A percentile compares a stretch with the other conserved stretches of the same genome.
Conservation (phyloP, 1,139 yeast species). For the Nakaseomyces uthaithaninus region DNA sequence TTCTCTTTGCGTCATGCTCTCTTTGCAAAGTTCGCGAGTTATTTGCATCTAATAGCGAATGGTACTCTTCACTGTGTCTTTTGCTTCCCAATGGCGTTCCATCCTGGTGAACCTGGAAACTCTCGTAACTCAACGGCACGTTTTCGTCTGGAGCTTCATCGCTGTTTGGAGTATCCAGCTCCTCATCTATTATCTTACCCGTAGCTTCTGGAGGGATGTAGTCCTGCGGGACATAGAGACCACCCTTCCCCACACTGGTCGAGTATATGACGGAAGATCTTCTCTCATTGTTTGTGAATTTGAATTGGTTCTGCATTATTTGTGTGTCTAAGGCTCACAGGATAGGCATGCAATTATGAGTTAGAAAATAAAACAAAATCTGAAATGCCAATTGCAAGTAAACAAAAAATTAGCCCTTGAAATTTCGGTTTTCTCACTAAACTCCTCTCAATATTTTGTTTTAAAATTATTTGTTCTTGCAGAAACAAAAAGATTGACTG, state of each 20-base stretch:
- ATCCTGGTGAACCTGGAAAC: background rate
- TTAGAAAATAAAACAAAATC: too few species aligned
- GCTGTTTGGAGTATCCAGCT: slow-evolving; percentile 12
- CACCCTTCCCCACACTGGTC: slow-evolving; percentile 30
- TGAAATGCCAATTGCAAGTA: too few species aligned
- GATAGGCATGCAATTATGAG: too few species aligned
- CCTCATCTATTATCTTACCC: slow-evolving; percentile 14
- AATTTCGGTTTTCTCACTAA: too few species aligned
- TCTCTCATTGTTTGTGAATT: slow-evolving; percentile 25
- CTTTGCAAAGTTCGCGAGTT: slow-evolving; percentile 19
- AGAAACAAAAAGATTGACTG: too few species aligned
- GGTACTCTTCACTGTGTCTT: slow-evolving; percentile 12
- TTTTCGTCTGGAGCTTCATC: slow-evolving; percentile 10
- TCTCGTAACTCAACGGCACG: slow-evolving; percentile 1
- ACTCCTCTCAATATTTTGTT: too few species aligned
- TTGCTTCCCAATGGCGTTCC: background rate
- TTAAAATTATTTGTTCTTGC: too few species aligned
- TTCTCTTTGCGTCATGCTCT: slow-evolving; percentile 2
- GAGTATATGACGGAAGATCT: slow-evolving; percentile 30
- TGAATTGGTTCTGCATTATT: slow-evolving; percentile 22
- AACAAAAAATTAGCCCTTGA: too few species aligned
- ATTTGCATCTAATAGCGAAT: slow-evolving; percentile 19
- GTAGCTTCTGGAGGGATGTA: slow-evolving; percentile 19
- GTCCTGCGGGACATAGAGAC: slow-evolving; percentile 28
- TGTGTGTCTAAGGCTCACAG: too few species aligned